phyloP scores from a whole-genome alignment of 2,329 filamentous ascomycete species.

The Thielaviopsis punctulata region DNA sequence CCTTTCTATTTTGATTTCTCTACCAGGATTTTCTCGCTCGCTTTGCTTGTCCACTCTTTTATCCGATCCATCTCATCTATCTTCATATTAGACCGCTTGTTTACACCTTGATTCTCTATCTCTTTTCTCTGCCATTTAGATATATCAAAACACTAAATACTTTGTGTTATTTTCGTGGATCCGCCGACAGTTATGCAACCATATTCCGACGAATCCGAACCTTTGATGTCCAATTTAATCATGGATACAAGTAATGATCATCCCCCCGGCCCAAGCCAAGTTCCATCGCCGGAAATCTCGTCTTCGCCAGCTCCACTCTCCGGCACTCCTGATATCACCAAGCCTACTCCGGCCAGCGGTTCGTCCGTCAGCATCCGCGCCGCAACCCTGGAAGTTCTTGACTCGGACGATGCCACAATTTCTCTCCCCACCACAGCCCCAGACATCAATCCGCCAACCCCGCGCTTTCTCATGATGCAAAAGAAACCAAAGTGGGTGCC shows the following conservation, averaged over 20 bases:
- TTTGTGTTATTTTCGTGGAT: too few species aligned
- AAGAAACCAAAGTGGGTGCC: constrained; percentile 43
- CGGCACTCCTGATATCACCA: constrained; percentile 13
- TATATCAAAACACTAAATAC: too few species aligned
- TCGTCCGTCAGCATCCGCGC: constrained; percentile 12
- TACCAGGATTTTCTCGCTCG: not conserved
- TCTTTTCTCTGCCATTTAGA: too few species aligned
- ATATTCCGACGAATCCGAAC: constrained; percentile 19
- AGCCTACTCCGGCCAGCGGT: not conserved
- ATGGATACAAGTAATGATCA: not conserved
- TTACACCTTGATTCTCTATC: too few species aligned
- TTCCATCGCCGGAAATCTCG: not conserved
- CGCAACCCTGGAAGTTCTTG: constrained; percentile 28
- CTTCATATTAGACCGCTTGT: too few species aligned
- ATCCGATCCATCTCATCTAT: too few species aligned
- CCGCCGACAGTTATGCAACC: not conserved
- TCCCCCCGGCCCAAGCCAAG: not conserved
- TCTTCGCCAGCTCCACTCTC: constrained; percentile 21
- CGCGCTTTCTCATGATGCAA: constrained; percentile 43
- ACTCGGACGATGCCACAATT: constrained; percentile 21
- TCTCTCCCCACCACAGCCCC: not conserved
- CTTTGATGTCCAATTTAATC: constrained; percentile 22
- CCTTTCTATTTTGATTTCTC: not conserved
- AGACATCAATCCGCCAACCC: constrained; percentile 15
- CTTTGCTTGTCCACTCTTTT: too few species aligned